Evolutionary conservation across 2,329 filamentous ascomycete genomes (phyloP).

Genomic region (Ophiostoma pallidulum): DNA sequence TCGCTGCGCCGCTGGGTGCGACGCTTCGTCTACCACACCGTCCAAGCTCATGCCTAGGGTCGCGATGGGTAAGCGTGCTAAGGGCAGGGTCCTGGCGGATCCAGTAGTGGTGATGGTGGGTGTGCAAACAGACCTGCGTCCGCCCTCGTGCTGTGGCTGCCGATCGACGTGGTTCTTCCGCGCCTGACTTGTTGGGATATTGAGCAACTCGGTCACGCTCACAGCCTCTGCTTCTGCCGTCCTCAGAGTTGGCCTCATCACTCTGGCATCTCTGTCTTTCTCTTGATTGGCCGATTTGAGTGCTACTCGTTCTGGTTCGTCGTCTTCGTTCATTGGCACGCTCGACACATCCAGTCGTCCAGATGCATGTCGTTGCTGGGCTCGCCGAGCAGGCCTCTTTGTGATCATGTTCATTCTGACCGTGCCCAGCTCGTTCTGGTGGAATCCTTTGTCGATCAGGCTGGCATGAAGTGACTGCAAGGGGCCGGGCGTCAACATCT

Average conservation of each 20-base stretch:
- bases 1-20: not conserved
- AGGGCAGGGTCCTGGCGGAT: constrained; percentile 22
- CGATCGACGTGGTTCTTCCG: not conserved
- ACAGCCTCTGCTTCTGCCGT: not conserved
- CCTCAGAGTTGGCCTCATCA: not conserved
- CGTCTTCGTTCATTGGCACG: too few relatives aligned
- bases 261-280: too few relatives aligned
- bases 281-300: too few relatives aligned
- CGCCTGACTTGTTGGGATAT: not conserved
- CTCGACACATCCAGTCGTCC: too few relatives aligned
- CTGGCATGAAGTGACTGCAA: constrained; percentile 4
- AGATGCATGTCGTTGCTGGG: too few relatives aligned
- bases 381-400: not conserved
- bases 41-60: constrained; percentile 12
- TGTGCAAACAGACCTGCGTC: constrained; percentile 40
- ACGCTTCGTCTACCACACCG: constrained; percentile 12
- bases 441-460: not conserved
- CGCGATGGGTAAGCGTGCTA: too few relatives aligned
- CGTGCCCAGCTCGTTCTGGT: not conserved
- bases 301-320: too few relatives aligned
- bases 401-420: not conserved
- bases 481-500: constrained; percentile 6
- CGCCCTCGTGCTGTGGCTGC: not conserved
- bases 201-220: not conserved
- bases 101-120: constrained; percentile 56